Conservation (phyloP, 1,139 yeast species). For the Pichia sp. region DNA sequence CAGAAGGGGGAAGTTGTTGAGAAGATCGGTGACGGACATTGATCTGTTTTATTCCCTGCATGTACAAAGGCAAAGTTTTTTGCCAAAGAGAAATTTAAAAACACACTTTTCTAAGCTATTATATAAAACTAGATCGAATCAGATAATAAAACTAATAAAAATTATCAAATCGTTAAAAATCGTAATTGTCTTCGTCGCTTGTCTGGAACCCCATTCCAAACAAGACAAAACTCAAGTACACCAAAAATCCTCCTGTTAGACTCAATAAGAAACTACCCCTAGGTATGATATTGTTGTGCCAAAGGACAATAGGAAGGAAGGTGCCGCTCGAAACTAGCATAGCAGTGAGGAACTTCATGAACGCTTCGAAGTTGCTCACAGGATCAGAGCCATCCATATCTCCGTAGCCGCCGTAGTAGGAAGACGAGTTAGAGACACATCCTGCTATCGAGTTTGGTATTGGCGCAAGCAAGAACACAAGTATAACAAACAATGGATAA, state of each 20-base stretch:
- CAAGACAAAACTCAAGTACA: slow-evolving; percentile 64
- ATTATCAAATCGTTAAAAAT: slow-evolving; percentile 20
- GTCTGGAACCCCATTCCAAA: slow-evolving; percentile 65
- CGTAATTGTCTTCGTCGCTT: slow-evolving; percentile 44
- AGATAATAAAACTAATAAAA: neutral
- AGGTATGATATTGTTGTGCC: slow-evolving; percentile 54
- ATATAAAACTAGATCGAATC: neutral
- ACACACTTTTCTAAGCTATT: slow-evolving; percentile 11
- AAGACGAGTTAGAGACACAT: slow-evolving; percentile 40
- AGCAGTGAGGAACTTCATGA: slow-evolving; percentile 62
- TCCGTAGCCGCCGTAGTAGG: slow-evolving; percentile 35
- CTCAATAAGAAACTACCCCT: slow-evolving; percentile 62
- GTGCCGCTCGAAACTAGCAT: slow-evolving; percentile 64
- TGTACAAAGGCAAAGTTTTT: too few relatives aligned
- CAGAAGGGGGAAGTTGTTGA: too few relatives aligned
- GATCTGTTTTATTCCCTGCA: too few relatives aligned
- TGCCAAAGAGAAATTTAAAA: neutral
- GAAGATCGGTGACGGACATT: too few relatives aligned
- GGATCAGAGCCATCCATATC: slow-evolving; percentile 44
- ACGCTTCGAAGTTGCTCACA: slow-evolving; percentile 16
- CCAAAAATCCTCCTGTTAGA: slow-evolving; percentile 63
- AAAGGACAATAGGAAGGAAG: slow-evolving; percentile 59
- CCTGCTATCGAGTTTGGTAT: slow-evolving; percentile 55
- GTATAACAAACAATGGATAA: slow-evolving; percentile 64
- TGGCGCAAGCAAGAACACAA: slow-evolving; percentile 65